phyloP scores from a whole-genome alignment of 148 eudicot genomes.

The Rhododendron williamsianum region DNA sequence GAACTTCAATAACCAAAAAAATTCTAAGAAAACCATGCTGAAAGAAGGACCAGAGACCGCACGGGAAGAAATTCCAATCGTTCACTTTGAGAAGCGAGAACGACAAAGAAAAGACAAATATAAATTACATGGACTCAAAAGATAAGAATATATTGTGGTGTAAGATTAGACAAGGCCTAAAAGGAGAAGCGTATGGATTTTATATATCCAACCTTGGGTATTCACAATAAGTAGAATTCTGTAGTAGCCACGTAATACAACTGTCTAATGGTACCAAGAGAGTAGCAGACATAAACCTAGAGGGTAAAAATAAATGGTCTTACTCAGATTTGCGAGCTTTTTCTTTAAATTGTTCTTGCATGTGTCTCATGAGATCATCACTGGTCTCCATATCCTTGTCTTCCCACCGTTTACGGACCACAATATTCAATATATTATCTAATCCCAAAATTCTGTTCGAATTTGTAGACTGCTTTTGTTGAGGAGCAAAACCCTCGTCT shows the following conservation, averaged over 20 bases:
- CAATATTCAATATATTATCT: slow-evolving; percentile 90
- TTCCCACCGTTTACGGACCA: slow-evolving; percentile 79
- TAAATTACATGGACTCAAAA: neutral
- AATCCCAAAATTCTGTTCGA: slow-evolving; percentile 80
- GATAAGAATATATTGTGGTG: neutral
- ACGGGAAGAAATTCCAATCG: neutral
- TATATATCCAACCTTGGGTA: neutral
- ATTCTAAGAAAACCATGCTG: neutral
- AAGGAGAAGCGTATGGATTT: neutral
- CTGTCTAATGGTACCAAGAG: neutral
- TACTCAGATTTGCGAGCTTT: slow-evolving; percentile 99
- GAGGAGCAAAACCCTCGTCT: slow-evolving; percentile 66
- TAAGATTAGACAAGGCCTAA: neutral
- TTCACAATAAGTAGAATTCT: neutral
- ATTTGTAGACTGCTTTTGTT: slow-evolving; percentile 77
- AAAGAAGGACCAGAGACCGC: neutral
- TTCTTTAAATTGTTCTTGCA: slow-evolving; percentile 98
- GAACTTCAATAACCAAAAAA: neutral
- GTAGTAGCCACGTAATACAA: neutral
- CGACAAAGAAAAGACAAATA: neutral
- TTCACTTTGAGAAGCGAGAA: neutral
- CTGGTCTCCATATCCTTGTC: slow-evolving; percentile 72
- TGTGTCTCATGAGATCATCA: slow-evolving; percentile 90
- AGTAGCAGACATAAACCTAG: neutral
- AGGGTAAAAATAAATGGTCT: slow-evolving; percentile 27